Base-by-base conservation (phyloP, 148 eudicot genomes). In the Vaccinium macrocarpon region DNA sequence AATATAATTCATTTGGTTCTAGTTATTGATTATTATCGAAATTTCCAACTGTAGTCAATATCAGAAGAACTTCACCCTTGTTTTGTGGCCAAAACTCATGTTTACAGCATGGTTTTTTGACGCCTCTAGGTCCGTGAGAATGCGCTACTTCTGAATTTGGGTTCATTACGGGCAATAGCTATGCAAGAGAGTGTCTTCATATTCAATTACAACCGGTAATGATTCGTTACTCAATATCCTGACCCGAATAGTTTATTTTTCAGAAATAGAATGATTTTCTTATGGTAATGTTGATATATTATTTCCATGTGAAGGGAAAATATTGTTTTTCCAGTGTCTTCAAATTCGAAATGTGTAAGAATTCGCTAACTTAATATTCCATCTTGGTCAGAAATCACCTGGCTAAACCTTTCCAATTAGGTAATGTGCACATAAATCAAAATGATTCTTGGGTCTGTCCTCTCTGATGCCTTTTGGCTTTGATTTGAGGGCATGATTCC, bases 111-210 rank as follows among this genome's bases (percentile, higher is more conserved):
- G 15, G 6, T 83, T 87, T 72, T 85, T 79, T 84, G 75, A 61
- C 82, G 76, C 81, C 72, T 61, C 74, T 84, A 97, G 99, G 94
- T 95, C 6, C 98, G 99, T 71, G 98, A 97, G 75, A 89, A 95
- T 88, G 98, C 98, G 70, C 90, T 97, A 81, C 89, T 97, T n/a
- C 85, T 97, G 84, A 97, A 95, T 87, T 86, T 97, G 93, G 99
- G 99, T 10, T 92, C 99, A 1, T 89, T 97, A 78, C 91, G 99
- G 77, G 98, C 99, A 35, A 97, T 97, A 85, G 97, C 90, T 84
- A 97, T 97, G 99, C 95, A 95, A 89, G 97, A 97, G 82, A 74
- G 92, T 76, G 99, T 97, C 82, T 91, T 93, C 64, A 92, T 97
- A 88, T 97, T 97, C 87, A 95, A 97, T 83, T 97, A 95, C 86